phyloP scores from a whole-genome alignment of 345 rosid species.

The Balakata baccata region DNA sequence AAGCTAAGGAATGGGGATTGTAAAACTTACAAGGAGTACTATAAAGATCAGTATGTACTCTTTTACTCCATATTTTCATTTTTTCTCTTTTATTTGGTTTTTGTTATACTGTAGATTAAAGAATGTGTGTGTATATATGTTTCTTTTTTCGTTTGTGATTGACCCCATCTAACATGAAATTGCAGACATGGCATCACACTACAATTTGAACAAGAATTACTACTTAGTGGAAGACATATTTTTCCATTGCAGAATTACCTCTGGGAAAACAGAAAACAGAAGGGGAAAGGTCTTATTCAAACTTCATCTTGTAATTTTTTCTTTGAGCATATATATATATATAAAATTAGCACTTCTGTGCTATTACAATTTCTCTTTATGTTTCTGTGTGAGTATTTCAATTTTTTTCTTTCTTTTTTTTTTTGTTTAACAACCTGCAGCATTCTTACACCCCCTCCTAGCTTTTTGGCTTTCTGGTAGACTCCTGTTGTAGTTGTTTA shows the following conservation, averaged over 20 bases:
- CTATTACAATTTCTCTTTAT: too few relatives aligned
- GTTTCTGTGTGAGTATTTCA: too few relatives aligned
- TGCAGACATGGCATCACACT: constrained; percentile 60
- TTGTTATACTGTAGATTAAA: not conserved
- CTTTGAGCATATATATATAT: too few relatives aligned
- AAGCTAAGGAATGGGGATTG: constrained; percentile 37
- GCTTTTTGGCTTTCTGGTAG: too few relatives aligned
- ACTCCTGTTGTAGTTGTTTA: too few relatives aligned
- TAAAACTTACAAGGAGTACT: constrained; percentile 55
- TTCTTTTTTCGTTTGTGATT: not conserved
- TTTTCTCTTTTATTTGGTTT: not conserved
- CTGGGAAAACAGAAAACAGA: constrained; percentile 36
- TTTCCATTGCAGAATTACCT: constrained; percentile 56
- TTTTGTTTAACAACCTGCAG: too few relatives aligned
- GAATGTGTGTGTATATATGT: not conserved
- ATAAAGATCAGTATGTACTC: constrained; percentile 39
- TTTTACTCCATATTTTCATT: not conserved
- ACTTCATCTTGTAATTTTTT: too few relatives aligned
- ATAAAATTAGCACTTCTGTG: too few relatives aligned
- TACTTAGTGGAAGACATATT: constrained; percentile 57
- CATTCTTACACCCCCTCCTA: too few relatives aligned
- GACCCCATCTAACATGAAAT: constrained; percentile 6
- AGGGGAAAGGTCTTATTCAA: constrained; percentile 47
- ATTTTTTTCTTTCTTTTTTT: too few relatives aligned
- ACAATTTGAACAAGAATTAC: constrained; percentile 29